Conservation (phyloP, 805 yeast species). For the Saccharomycopsis sp. region DNA sequence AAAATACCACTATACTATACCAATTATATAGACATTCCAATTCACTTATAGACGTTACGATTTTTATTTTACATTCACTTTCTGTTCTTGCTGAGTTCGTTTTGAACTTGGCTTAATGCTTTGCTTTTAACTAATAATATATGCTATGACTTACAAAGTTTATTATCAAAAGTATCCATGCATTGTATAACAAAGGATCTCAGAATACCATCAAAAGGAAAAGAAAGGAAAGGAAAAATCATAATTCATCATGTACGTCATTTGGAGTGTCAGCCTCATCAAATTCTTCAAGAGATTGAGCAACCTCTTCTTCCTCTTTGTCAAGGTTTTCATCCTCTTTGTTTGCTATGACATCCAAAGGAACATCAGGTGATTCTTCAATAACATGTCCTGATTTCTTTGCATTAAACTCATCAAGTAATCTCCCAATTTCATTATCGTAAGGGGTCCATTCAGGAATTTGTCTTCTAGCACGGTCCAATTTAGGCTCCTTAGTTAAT, state of each 20-base stretch:
- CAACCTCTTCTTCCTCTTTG: conserved; percentile 2
- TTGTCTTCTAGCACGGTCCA: conserved; percentile 68
- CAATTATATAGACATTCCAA: background rate
- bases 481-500: conserved; percentile 68
- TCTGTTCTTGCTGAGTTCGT: background rate
- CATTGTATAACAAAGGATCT: background rate
- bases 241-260: conserved; percentile 5
- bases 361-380: background rate
- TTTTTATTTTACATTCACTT: background rate
- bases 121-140: background rate
- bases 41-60: background rate
- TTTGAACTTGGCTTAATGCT: background rate
- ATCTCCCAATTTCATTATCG: conserved; percentile 44
- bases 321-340: conserved; percentile 2
- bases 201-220: background rate
- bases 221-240: background rate
- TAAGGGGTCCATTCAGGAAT: conserved; percentile 72
- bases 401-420: conserved; percentile 24
- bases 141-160: background rate
- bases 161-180: background rate
- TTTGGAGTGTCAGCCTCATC: background rate
- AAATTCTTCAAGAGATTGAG: conserved; percentile 19
- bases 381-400: background rate
- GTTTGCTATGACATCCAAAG: background rate
- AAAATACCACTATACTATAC: background rate